Percentiles rank a stretch among this genome's conserved stretches.
Conservation (phyloP, 352 stramenopile genomes). For the Phytophthora pisi region DNA sequence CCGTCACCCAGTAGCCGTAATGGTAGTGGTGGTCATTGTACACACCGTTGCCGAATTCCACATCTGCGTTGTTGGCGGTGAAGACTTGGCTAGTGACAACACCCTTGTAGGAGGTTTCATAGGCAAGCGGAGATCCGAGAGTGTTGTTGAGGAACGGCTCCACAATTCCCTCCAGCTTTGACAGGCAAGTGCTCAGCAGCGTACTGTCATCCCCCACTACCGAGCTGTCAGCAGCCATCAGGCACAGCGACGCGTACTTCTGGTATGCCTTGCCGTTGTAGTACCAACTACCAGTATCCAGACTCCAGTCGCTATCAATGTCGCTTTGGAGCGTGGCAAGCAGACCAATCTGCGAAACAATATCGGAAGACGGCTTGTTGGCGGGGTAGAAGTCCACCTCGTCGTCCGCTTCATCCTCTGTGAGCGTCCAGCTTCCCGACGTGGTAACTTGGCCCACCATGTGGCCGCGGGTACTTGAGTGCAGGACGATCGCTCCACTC, state of each 20-base stretch:
- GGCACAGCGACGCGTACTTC: conserved; percentile 81
- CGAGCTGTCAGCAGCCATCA: conserved; percentile 63
- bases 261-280: conserved; percentile 81
- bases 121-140: conserved; percentile 61
- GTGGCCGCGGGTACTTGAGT: conserved; percentile 61
- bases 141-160: conserved; percentile 69
- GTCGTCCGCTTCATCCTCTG: conserved; percentile 52
- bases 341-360: conserved; percentile 48
- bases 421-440: conserved; percentile 52
- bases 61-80: conserved; percentile 55
- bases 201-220: conserved; percentile 59
- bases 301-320: conserved; percentile 62
- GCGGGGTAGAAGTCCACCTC: conserved; percentile 69
- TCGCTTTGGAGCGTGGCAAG: conserved; percentile 53
- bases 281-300: conserved; percentile 66
- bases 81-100: conserved; percentile 63
- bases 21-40: conserved; percentile 90
- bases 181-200: conserved; percentile 54
- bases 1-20: conserved; percentile 82
- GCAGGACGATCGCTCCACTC: conserved; percentile 42
- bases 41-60: conserved; percentile 80
- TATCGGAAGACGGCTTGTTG: conserved; percentile 39
- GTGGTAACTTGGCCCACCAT: conserved; percentile 62
- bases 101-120: conserved; percentile 77
- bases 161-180: conserved; percentile 63